Conservation (phyloP, 164 flowering plant species). For the Malania oleifera region DNA sequence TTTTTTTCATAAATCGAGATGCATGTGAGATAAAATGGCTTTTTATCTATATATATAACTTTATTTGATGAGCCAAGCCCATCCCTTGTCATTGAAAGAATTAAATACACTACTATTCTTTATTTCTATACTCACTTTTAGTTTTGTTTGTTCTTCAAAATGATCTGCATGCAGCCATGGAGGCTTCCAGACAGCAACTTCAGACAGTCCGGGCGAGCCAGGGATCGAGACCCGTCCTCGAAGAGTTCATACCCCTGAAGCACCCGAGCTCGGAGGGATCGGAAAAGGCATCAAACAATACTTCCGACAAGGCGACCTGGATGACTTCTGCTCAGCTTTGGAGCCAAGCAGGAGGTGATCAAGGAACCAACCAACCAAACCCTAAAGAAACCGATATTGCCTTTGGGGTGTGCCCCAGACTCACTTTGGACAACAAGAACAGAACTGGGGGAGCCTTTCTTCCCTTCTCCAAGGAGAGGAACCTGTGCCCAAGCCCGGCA, state of each 20-base stretch:
- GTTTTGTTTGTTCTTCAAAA: background rate
- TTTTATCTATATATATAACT: background rate
- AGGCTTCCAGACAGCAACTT: slow-evolving; percentile 76
- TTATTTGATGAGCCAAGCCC: background rate
- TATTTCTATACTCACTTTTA: background rate
- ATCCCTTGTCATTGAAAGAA: too few species aligned
- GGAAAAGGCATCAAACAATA: slow-evolving; percentile 27
- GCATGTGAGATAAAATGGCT: slow-evolving; percentile 11
- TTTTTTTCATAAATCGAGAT: slow-evolving; percentile 9
- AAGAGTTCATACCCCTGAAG: slow-evolving; percentile 92
- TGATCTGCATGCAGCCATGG: too few species aligned
- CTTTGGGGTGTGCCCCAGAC: slow-evolving; percentile 39
- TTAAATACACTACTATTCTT: too few species aligned
- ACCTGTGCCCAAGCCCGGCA: slow-evolving; percentile 20
- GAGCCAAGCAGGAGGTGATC: slow-evolving; percentile 57
- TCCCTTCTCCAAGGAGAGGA: slow-evolving; percentile 77
- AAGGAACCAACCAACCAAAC: slow-evolving; percentile 26
- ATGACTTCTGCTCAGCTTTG: slow-evolving; percentile 88
- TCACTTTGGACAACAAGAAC: slow-evolving; percentile 52
- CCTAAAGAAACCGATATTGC: slow-evolving; percentile 38
- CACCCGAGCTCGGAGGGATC: slow-evolving; percentile 33
- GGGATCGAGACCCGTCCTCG: slow-evolving; percentile 60
- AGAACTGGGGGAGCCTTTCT: slow-evolving; percentile 81
- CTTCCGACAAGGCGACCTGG: slow-evolving; percentile 77
- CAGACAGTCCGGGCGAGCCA: slow-evolving; percentile 41